Percentiles rank a stretch among this genome's conserved stretches.
phyloP scores from a whole-genome alignment of 2,329 filamentous ascomycete genomes.

The Xylariaceae sp. region DNA sequence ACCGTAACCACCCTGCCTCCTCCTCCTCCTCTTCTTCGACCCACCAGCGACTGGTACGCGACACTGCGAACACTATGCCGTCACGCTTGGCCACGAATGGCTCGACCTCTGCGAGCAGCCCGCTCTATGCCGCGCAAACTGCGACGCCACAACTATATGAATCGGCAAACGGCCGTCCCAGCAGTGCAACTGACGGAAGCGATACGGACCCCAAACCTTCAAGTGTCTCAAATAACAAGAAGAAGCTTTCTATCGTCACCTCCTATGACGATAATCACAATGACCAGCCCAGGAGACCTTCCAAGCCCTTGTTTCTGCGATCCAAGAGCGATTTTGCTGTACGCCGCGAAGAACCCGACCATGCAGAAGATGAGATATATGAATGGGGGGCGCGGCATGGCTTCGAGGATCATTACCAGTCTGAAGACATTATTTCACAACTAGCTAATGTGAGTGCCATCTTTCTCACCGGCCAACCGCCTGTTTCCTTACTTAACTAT shows the following conservation, averaged over 20 bases:
- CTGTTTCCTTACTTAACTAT: neutral
- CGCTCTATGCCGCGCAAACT: conserved; percentile 6
- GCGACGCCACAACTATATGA: conserved; percentile 8
- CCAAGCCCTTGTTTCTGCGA: conserved; percentile 48
- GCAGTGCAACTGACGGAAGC: conserved; percentile 19
- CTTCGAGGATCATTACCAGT: conserved; percentile 89
- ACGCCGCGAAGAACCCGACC: conserved; percentile 36
- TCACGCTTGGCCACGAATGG: conserved; percentile 16
- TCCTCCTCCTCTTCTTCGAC: conserved; percentile 1
- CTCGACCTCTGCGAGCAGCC: conserved; percentile 2
- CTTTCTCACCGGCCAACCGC: neutral
- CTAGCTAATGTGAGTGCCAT: conserved; percentile 66
- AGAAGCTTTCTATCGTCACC: conserved; percentile 21
- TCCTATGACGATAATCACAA: conserved; percentile 29
- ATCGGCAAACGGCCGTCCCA: conserved; percentile 13
- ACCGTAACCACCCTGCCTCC: conserved; percentile 1
- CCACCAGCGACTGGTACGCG: too few species aligned
- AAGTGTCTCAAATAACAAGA: conserved; percentile 41
- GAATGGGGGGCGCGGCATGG: conserved; percentile 70
- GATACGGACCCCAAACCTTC: conserved; percentile 36
- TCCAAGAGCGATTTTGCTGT: conserved; percentile 54
- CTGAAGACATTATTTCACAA: conserved; percentile 80
- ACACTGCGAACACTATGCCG: conserved; percentile 15
- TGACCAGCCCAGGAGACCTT: conserved; percentile 33
- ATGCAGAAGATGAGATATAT: conserved; percentile 41